Conservation (phyloP, 2,329 filamentous ascomycete genomes). For the Cadophora sp. region DNA sequence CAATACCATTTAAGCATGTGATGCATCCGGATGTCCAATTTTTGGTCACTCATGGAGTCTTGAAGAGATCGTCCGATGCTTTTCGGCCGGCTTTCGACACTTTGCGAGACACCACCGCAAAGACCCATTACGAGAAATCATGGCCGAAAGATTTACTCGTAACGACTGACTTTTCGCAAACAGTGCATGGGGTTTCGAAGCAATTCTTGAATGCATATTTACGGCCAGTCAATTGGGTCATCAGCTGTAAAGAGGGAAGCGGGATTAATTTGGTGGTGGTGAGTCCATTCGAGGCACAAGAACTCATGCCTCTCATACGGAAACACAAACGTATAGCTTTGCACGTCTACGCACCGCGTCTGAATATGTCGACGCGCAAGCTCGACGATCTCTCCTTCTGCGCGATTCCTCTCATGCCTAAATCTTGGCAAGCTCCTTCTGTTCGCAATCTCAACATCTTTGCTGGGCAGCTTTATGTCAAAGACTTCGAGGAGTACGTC, state of each 20-base stretch:
- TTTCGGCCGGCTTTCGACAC: conserved; percentile 54
- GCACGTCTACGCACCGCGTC: no score
- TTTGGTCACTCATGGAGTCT: conserved; percentile 50
- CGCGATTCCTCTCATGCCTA: not conserved
- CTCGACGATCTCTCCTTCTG: not conserved
- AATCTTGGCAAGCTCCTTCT: not conserved
- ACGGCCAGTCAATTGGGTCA: not conserved
- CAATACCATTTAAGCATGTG: conserved; percentile 48
- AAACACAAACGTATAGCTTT: not conserved
- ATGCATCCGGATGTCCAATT: conserved; percentile 51
- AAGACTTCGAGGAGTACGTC: not conserved
- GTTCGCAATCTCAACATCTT: not conserved
- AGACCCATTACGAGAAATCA: not conserved
- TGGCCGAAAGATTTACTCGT: not conserved
- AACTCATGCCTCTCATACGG: not conserved
- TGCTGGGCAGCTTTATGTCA: not conserved
- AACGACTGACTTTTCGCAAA: not conserved
- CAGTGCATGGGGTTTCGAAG: not conserved
- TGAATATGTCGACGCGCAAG: not conserved
- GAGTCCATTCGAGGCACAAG: not conserved
- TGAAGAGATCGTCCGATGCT: conserved; percentile 37
- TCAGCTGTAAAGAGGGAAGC: not conserved
- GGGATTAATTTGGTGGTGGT: not conserved
- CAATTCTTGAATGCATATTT: not conserved
- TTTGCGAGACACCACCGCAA: not conserved